These are phyloP conservation scores for Clavispora asparagi DNA, from an alignment of 805 yeast species.

Conservation along the genomic window DNA sequence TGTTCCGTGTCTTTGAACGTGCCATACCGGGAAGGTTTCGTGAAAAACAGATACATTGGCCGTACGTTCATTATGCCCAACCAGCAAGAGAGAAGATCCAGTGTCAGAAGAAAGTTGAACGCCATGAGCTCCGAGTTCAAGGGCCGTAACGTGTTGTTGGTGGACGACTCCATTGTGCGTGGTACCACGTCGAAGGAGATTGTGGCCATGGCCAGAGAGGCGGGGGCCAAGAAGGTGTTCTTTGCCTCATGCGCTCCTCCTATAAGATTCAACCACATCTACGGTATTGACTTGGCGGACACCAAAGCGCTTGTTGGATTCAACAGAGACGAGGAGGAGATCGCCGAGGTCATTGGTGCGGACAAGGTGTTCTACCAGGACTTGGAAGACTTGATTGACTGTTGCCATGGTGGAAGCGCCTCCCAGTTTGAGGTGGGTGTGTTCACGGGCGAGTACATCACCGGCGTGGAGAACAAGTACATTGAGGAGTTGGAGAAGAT, in stretches of 20 bases:
- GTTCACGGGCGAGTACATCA: constrained; percentile 88
- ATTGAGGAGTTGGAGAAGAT: constrained; percentile 75
- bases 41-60: constrained; percentile 94
- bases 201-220: constrained; percentile 97
- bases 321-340: constrained; percentile 66
- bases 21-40: constrained; percentile 95
- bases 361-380: constrained; percentile 88
- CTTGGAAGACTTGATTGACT: constrained; percentile 73
- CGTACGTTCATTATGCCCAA: constrained; percentile 98
- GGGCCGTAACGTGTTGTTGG: constrained; percentile 79
- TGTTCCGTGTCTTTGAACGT: constrained; percentile 76
- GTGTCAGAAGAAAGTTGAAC: constrained; percentile 90
- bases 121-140: constrained; percentile 93
- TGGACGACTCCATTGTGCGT: constrained; percentile 95
- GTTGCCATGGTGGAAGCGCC: constrained; percentile 56
- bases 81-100: constrained; percentile 88
- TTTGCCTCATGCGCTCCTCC: constrained; percentile 98
- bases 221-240: constrained; percentile 93
- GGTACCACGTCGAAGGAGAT: constrained; percentile 97
- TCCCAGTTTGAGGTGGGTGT: constrained; percentile 90
- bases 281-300: constrained; percentile 97
- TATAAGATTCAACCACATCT: constrained; percentile 92
- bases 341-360: constrained; percentile 78
- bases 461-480: constrained; percentile 88
- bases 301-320: constrained; percentile 90